These are phyloP conservation scores for Trametes cingulata DNA, from an alignment of 768 basidiomycete species.

Conservation along the genomic window DNA sequence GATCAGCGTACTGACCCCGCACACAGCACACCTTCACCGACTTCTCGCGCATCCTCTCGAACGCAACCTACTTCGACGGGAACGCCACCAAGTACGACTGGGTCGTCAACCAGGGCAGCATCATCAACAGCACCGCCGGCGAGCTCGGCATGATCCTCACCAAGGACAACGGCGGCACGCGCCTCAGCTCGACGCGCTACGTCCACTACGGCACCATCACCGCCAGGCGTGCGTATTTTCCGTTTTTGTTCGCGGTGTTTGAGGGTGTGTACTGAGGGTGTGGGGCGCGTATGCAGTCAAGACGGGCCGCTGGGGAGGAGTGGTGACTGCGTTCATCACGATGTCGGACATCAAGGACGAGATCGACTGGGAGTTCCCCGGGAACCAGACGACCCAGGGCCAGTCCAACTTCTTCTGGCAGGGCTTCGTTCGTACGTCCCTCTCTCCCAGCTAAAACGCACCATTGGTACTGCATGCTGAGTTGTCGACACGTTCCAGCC, in stretches of 20 bases:
- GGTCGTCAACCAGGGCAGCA: conserved; percentile 65
- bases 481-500: conserved; percentile 33
- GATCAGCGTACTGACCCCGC: no score
- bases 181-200: conserved; percentile 78
- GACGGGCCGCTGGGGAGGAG: conserved; percentile 76
- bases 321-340: conserved; percentile 83
- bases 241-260: background rate
- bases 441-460: background rate
- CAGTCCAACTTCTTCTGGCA: conserved; percentile 87
- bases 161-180: conserved; percentile 71
- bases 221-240: conserved; percentile 53
- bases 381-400: conserved; percentile 56
- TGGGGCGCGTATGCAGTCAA: conserved; percentile 50
- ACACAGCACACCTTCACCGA: conserved; percentile 67
- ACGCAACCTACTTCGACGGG: conserved; percentile 68
- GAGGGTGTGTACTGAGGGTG: background rate
- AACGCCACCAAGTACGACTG: conserved; percentile 77
- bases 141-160: conserved; percentile 71
- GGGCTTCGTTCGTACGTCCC: conserved; percentile 58
- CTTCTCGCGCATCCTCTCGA: conserved; percentile 64
- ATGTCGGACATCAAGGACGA: conserved; percentile 84
- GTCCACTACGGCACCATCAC: conserved; percentile 81
- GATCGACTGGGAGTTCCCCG: conserved; percentile 87
- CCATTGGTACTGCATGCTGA: background rate
- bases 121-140: conserved; percentile 63